A percentile compares a stretch with the other conserved stretches of the same genome.
Evolutionary conservation across 208 protist genomes (phyloP).

Genomic region (Leishmania martiniquensis): DNA sequence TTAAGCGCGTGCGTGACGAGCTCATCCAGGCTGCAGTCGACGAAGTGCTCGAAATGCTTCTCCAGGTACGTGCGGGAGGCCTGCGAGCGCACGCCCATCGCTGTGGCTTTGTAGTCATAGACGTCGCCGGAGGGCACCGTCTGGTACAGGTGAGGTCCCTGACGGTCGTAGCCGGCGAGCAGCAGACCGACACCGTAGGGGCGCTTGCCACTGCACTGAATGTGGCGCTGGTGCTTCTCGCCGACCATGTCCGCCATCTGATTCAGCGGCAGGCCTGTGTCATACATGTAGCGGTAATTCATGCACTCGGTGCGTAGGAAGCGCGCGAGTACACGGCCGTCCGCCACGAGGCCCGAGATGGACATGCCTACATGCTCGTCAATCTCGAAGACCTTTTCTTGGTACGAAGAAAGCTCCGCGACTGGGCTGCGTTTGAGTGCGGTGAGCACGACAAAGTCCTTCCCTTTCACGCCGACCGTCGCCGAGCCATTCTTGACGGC

Average conservation of each 20-base stretch:
- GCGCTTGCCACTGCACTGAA: conserved; percentile 94
- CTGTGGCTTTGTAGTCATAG: conserved; percentile 98
- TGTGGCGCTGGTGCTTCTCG: conserved; percentile 97
- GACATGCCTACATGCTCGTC: conserved; percentile 99
- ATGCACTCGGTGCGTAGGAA: conserved; percentile 98
- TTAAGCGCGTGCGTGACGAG: conserved; percentile 95
- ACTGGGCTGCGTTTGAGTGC: conserved; percentile 94
- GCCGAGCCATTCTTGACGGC: conserved; percentile 99
- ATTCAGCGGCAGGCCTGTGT: conserved; percentile 67
- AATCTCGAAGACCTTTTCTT: conserved; percentile 98
- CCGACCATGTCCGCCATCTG: conserved; percentile 84
- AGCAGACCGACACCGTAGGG: conserved; percentile 99
- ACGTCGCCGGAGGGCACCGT: conserved; percentile 97
- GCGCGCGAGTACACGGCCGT: conserved; percentile 94
- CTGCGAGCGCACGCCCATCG: conserved; percentile 99
- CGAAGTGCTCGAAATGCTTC: conserved; percentile 95
- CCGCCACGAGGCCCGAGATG: conserved; percentile 98
- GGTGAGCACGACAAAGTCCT: conserved; percentile 94
- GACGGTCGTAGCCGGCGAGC: conserved; percentile 95
- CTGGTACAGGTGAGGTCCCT: conserved; percentile 96
- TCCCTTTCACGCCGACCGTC: conserved; percentile 96
- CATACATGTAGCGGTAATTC: conserved; percentile 96
- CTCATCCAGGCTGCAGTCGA: conserved; percentile 78
- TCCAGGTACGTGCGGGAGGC: conserved; percentile 99
- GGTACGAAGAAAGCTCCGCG: conserved; percentile 97